Base-by-base conservation (phyloP, 225 moss, liverwort and hornwort species). In the Lunularia cruciata region DNA sequence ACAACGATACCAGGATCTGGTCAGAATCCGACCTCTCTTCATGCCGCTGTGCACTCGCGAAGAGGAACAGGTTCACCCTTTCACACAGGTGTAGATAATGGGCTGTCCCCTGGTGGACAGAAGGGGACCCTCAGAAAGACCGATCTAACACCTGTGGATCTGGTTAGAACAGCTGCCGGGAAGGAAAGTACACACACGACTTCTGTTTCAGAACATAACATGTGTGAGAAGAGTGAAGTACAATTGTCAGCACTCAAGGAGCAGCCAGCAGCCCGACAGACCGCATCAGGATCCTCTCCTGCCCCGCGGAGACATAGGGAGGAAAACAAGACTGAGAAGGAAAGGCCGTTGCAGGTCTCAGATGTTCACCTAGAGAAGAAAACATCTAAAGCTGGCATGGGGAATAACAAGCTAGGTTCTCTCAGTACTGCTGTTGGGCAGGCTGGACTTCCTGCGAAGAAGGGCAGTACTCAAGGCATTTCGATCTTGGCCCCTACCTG, bases 401-500 rank as follows among this genome's bases (percentile, higher is more conserved):
- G 26, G 42, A 37, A 3, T 60, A 16, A 43, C 10, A 71, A 60
- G 42, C 2, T 46, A 58, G 71, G n/a, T 71, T 3, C 23, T 27
- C 56, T 59, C 26, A 25, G 26, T 68, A 12, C 52, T 6, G 34
- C 22, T 25, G 31, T 14, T 22, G 64, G 55, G 32, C 61, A 71
- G 57, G 7, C 18, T 65, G 43, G 66, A 36, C 40, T 51, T 48
- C 53, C 37, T 63, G 16, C 15, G 35, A 51, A 53, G 57, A 65
- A 22, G 25, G 28, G 49, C 54, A 65, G 13, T 37, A 6, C 23
- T 45, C 62, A 52, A 73, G 62, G 49, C 52, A 31, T 77, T 57
- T 77, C 76, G 6, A 27, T 71, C 33, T 30, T 65, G 9, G 37
- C 56, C 16, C 55, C 63, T 26, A 48, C 63, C 65, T 77, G 76